Evolutionary conservation across 1,284 basidiomycete species (phyloP).

Genomic region (Ustilago lituana): DNA sequence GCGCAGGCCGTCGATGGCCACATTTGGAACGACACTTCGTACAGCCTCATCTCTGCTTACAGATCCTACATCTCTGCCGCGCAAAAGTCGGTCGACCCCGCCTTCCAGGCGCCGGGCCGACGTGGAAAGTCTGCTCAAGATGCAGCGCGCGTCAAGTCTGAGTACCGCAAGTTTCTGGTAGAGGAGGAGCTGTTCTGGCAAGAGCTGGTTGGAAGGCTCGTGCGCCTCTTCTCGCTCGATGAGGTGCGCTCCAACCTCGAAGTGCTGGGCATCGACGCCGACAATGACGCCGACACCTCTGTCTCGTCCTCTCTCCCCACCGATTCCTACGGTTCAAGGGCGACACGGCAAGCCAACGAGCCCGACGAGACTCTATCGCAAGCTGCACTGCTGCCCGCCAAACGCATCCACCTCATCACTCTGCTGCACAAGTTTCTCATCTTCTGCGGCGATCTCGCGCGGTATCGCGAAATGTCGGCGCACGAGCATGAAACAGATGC

Average conservation of each 20-base stretch:
- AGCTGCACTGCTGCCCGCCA: slow-evolving; percentile 47
- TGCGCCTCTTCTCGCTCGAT: slow-evolving; percentile 54
- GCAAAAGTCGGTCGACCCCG: slow-evolving; percentile 44
- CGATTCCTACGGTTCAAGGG: slow-evolving; percentile 36
- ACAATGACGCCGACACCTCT: slow-evolving; percentile 35
- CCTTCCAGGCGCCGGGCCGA: slow-evolving; percentile 18
- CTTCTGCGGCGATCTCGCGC: slow-evolving; percentile 89
- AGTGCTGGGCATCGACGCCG: slow-evolving; percentile 49
- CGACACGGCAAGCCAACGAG: slow-evolving; percentile 32
- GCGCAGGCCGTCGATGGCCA: slow-evolving; percentile 52
- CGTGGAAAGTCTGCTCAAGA: slow-evolving; percentile 42
- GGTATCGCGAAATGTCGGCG: slow-evolving; percentile 86
- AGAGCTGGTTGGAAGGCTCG: slow-evolving; percentile 53
- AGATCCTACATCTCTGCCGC: slow-evolving; percentile 47
- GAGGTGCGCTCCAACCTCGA: slow-evolving; percentile 52
- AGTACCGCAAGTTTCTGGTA: slow-evolving; percentile 56
- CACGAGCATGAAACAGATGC: slow-evolving; percentile 30
- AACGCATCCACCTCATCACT: slow-evolving; percentile 64
- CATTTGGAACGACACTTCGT: slow-evolving; percentile 64
- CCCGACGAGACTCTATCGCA: slow-evolving; percentile 43
- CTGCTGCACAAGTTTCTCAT: slow-evolving; percentile 86
- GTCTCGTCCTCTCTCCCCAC: slow-evolving; percentile 31
- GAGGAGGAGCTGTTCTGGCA: slow-evolving; percentile 61
- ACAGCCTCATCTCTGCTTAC: slow-evolving; percentile 54
- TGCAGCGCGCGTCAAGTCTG: slow-evolving; percentile 32